Evolutionary conservation across 306 rosid species (phyloP).

Genomic region (Cucumis hystrix): DNA sequence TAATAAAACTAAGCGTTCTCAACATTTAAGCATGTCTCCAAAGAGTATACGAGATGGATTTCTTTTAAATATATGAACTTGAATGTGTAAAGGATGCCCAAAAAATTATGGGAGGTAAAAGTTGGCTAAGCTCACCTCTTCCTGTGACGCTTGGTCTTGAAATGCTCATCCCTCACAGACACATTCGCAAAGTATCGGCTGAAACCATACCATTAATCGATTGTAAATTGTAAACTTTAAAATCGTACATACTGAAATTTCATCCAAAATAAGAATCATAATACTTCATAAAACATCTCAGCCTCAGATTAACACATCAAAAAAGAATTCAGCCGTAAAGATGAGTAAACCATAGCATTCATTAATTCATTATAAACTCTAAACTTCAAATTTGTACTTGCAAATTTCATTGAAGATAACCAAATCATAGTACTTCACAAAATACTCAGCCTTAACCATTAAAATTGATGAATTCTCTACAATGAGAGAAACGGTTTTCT

Average conservation of each 20-base stretch:
- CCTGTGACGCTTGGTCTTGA: constrained; percentile 81
- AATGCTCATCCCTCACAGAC: constrained; percentile 78
- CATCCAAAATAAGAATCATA: not conserved
- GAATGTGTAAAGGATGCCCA: not conserved
- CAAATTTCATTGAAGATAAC: too few species aligned
- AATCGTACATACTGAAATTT: not conserved
- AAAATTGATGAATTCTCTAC: too few species aligned
- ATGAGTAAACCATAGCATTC: not conserved
- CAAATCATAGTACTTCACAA: too few species aligned
- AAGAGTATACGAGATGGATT: too few species aligned
- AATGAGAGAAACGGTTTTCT: not conserved
- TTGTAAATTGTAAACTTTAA: not conserved
- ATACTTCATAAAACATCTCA: not conserved
- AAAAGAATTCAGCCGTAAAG: not conserved
- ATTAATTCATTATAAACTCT: too few species aligned
- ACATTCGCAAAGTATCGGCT: constrained; percentile 82
- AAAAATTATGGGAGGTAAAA: not conserved
- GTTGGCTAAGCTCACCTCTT: constrained; percentile 33
- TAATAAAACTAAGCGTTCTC: too few species aligned
- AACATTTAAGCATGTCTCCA: too few species aligned
- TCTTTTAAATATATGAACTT: not conserved
- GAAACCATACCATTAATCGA: not conserved
- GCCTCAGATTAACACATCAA: not conserved
- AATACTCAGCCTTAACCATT: too few species aligned
- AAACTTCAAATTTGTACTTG: too few species aligned